Percentiles rank a stretch among this genome's conserved stretches.
phyloP scores from a whole-genome alignment of 2,329 filamentous ascomycete species.

The Trematosphaeria pertusa region DNA sequence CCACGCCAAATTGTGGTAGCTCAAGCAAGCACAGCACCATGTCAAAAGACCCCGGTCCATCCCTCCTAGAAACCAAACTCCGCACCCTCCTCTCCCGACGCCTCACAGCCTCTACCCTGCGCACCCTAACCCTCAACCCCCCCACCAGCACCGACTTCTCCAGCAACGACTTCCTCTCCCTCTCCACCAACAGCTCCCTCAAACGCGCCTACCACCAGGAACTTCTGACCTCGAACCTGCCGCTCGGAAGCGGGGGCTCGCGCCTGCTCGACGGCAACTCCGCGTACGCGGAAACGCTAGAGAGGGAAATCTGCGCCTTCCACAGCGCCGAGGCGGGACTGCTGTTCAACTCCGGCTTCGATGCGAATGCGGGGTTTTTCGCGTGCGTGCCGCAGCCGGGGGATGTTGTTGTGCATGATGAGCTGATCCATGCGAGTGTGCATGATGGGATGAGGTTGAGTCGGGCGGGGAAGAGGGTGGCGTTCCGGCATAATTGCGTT shows the following conservation, averaged over 20 bases:
- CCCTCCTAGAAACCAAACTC: constrained; percentile 34
- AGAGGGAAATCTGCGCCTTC: constrained; percentile 65
- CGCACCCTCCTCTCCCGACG: constrained; percentile 48
- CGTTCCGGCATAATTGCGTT: constrained; percentile 67
- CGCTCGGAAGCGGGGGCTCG: constrained; percentile 65
- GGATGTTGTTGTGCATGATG: constrained; percentile 69
- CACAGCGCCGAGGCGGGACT: constrained; percentile 65
- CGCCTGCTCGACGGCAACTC: constrained; percentile 72
- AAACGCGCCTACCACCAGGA: constrained; percentile 58
- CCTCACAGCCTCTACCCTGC: constrained; percentile 42
- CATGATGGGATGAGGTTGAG: constrained; percentile 78
- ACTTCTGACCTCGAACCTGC: constrained; percentile 46
- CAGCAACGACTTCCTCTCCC: constrained; percentile 70
- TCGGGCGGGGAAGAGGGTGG: constrained; percentile 56
- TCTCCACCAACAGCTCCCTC: constrained; percentile 58
- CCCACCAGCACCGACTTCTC: constrained; percentile 65
- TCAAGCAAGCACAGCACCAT: no score
- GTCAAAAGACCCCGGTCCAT: no score
- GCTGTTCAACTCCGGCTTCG: constrained; percentile 65
- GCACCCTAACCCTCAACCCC: constrained; percentile 35
- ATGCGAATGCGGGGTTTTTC: constrained; percentile 58
- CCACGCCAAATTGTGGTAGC: no score
- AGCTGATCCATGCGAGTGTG: constrained; percentile 77
- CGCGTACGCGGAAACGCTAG: constrained; percentile 64
- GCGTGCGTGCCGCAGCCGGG: constrained; percentile 55